phyloP scores from a whole-genome alignment of 768 basidiomycete genomes.

The Suillus bovinus region DNA sequence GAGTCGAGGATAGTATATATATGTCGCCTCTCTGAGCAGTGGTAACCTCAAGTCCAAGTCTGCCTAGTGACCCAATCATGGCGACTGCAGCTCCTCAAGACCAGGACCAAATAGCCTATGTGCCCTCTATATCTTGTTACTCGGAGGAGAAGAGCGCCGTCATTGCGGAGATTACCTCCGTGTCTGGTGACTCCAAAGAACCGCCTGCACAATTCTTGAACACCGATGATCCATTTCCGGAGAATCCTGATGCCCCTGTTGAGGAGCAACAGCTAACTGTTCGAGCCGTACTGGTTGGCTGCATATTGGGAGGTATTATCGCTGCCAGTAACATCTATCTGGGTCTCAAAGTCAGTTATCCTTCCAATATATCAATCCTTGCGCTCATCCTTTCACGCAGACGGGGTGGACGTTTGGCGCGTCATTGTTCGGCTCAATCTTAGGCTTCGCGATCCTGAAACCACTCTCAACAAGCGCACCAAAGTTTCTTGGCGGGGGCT shows the following conservation, averaged over 20 bases:
- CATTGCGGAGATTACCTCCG: background rate
- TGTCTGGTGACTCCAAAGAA: background rate
- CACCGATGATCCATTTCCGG: constrained; percentile 46
- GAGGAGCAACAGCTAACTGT: constrained; percentile 55
- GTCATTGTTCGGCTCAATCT: constrained; percentile 48
- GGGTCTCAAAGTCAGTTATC: constrained; percentile 46
- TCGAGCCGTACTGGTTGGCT: constrained; percentile 48
- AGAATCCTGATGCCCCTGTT: constrained; percentile 40
- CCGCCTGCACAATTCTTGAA: constrained; percentile 6
- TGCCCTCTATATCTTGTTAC: background rate
- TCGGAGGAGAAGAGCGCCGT: background rate
- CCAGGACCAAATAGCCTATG: background rate
- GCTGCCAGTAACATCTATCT: constrained; percentile 66
- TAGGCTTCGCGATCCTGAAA: constrained; percentile 54
- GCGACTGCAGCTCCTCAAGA: background rate
- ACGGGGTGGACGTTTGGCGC: constrained; percentile 68
- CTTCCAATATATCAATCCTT: background rate
- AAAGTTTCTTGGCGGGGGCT: constrained; percentile 46
- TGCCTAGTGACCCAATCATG: background rate
- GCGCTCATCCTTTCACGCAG: background rate
- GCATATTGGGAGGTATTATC: constrained; percentile 51
- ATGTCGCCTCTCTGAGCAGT: background rate
- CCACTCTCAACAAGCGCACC: constrained; percentile 51
- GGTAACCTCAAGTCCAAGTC: background rate
- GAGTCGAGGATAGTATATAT: constrained; percentile 1